Evolutionary conservation across 331 rosid genomes (phyloP), one percentile per base, ranked within the genome.

Genomic region (Quercus phellos): DNA sequence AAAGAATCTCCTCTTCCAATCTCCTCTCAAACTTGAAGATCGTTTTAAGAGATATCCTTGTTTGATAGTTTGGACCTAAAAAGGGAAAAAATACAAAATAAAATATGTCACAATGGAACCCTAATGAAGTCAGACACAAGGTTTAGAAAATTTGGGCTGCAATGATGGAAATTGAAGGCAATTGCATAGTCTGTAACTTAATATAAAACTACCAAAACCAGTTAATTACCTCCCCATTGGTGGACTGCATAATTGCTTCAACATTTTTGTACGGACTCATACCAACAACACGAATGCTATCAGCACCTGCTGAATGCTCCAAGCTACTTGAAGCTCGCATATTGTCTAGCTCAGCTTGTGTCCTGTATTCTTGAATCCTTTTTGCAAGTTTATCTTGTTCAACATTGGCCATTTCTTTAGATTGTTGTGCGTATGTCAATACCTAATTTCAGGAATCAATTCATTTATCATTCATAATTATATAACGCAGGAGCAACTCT

Each of bases 361-460:
- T 91, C 81, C 99, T 86, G 77, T 85, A 95, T 83, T 95, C 98
- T 85, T 92, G 99, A 80, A 95, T 95, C 87, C 99, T 85, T 83
- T 91, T 91, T 81, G 94, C 98, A 85, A 95, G 99, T 92, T 87
- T 93, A 79, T 92, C 99, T 93, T 93, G 97, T 84, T 95, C 99
- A 82, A 91, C 38, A 70, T 88, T 95, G 55, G 97, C 92, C 88
- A 79, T 84, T 77, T 95, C 99, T 91, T 93, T 95, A 73, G 98
- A 90, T 77, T 95, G 99, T 74, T 95, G 99, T 56, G 99, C 92
- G 29, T 93, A 95, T 72, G 99, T 91, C 46, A 95, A 78, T 82
- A 95, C 98, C 99, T 95, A 79, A 68, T 83, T 58, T 74, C 80
- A 73, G 66, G 55, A 70, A 11, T 76, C 58, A 34, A 67, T 76